Evolutionary conservation across 441 rosid species (phyloP), one percentile per base, ranked within the genome.

Genomic region (Pelargonium citronellum): DNA sequence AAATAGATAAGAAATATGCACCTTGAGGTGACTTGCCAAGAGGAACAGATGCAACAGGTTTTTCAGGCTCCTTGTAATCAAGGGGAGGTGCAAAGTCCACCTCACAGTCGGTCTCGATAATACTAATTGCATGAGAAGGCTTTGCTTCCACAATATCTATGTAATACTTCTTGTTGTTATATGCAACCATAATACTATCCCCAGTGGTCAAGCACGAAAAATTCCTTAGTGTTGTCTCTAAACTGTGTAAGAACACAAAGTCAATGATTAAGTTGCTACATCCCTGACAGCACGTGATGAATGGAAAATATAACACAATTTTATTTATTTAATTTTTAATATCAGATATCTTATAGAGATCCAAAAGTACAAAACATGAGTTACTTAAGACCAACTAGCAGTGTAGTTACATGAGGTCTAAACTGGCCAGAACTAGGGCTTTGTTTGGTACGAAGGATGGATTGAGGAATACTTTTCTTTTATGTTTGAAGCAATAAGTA

Each of bases 51-150:
- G 79, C 62, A 1, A 67, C 77, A 0, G 83, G 83, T 68, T 75
- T 86, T 70, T 86, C 88, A 46, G 85, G 84, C 75, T 88, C 91
- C 75, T 76, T 82, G 73, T 81, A 86, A 78, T 85, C 91, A 70
- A 88, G 84, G 69, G 92, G 89, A 69, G 87, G 85, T 34, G 88
- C 89, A 55, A 85, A 88, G 76, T 88, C 91, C 63, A 88, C 93
- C 73, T 88, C 90, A 64, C 87, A 86, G 72, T 86, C 92, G 7
- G 92, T 85, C 76, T 88, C 93, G 20, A 86, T 88, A 39, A 83
- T 85, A 78, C 88, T 88, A 43, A 88, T 80, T 41, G 91, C 93
- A 64, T 75, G 4, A 57, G 85, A 79, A 55, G 93, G 89, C 70
- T 85, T 86, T 19, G 89, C 79, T 67, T 85, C 93, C 17, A 86